Percentiles rank a stretch among this genome's conserved stretches.
phyloP scores from a whole-genome alignment of 2,329 filamentous ascomycete genomes.

The Teratosphaeria nubilosa region DNA sequence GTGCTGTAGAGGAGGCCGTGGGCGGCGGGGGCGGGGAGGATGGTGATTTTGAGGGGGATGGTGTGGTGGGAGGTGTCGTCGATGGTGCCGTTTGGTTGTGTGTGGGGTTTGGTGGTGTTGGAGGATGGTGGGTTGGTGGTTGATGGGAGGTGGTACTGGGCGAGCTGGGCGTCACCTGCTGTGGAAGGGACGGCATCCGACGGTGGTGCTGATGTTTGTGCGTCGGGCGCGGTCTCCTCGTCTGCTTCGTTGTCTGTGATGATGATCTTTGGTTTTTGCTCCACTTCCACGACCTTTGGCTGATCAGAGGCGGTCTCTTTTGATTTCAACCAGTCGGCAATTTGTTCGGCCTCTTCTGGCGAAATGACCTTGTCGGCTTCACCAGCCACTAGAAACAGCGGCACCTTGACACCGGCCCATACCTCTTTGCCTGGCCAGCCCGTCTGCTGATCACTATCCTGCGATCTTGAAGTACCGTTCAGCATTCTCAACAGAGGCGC shows the following conservation, averaged over 20 bases:
- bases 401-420: conserved; percentile 64
- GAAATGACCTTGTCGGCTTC: conserved; percentile 67
- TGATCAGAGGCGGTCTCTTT: not conserved
- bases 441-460: not conserved
- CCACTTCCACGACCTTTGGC: not conserved
- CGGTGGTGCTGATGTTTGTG: not conserved
- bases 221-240: not conserved
- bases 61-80: conserved; percentile 3
- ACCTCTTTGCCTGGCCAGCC: conserved; percentile 49
- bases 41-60: conserved; percentile 52
- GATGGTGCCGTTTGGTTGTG: conserved; percentile 13
- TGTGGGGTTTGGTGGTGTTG: conserved; percentile 5
- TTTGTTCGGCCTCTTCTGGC: conserved; percentile 59
- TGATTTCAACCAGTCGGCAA: conserved; percentile 37
- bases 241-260: not conserved
- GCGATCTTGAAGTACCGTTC: conserved; percentile 48
- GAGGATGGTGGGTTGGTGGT: not conserved
- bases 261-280: not conserved
- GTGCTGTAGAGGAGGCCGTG: conserved; percentile 80
- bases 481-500: conserved; percentile 76
- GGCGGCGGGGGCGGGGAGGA: conserved; percentile 67
- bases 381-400: conserved; percentile 69
- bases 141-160: conserved; percentile 2
- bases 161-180: conserved; percentile 8
- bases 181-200: conserved; percentile 2